A percentile compares a stretch with the other conserved stretches of the same genome.
These are phyloP conservation scores for Polytrichum formosum DNA, from an alignment of 225 moss, liverwort and hornwort species.

Conservation along the genomic window DNA sequence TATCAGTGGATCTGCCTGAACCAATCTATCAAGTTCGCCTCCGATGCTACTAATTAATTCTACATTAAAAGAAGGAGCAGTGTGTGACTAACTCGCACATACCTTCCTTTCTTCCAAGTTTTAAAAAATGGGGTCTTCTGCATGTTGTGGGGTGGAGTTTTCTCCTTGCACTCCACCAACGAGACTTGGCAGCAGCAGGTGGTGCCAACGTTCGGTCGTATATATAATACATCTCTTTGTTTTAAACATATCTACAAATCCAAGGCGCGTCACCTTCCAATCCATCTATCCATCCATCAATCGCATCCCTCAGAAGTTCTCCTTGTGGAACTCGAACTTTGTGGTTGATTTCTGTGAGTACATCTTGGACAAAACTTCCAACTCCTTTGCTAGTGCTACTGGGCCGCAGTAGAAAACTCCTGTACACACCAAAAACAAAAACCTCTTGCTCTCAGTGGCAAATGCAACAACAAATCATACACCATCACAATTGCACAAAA, in stretches of 20 bases:
- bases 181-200: slow-evolving; percentile 18
- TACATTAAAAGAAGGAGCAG: no score
- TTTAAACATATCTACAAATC: slow-evolving; percentile 40
- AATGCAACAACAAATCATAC: no score
- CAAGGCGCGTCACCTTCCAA: background rate
- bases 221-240: slow-evolving; percentile 30
- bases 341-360: slow-evolving; percentile 84
- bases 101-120: background rate
- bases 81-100: background rate
- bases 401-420: slow-evolving; percentile 99
- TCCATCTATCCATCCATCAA: background rate
- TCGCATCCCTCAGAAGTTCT: slow-evolving; percentile 64
- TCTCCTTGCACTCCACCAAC: slow-evolving; percentile 3
- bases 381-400: slow-evolving; percentile 73
- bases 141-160: background rate
- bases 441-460: background rate
- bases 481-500: no score
- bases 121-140: slow-evolving; percentile 25
- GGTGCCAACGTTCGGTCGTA: slow-evolving; percentile 21
- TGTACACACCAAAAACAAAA: slow-evolving; percentile 13
- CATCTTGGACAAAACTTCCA: slow-evolving; percentile 64
- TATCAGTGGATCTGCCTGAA: slow-evolving; percentile 5
- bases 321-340: slow-evolving; percentile 95
- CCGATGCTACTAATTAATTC: background rate
- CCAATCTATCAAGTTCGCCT: background rate